phyloP scores from a whole-genome alignment of 352 stramenopile species.

The Globisporangium paddicum region DNA sequence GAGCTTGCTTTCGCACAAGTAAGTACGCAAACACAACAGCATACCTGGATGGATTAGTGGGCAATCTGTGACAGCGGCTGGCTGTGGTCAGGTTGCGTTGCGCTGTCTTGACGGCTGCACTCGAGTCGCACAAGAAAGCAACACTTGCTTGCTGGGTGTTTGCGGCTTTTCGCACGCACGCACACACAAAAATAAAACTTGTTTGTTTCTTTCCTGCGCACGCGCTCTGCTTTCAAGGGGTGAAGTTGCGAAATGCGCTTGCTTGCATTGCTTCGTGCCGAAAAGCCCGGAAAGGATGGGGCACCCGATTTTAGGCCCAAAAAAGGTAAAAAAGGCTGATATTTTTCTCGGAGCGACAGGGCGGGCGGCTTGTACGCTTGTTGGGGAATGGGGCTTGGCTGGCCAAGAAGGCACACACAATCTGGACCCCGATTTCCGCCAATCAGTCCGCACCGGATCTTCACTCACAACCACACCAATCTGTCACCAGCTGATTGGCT shows the following conservation, averaged over 20 bases:
- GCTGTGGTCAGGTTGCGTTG: background rate
- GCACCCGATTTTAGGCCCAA: background rate
- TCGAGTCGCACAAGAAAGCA: background rate
- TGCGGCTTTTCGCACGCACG: background rate
- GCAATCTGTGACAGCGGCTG: background rate
- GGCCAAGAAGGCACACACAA: background rate
- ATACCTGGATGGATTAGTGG: background rate
- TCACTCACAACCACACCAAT: background rate
- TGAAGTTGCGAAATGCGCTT: conserved; percentile 17
- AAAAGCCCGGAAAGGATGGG: conserved; percentile 1
- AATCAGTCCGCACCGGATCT: conserved; percentile 4
- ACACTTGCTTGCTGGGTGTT: background rate
- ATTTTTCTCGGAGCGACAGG: conserved; percentile 8
- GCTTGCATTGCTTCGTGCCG: conserved; percentile 4
- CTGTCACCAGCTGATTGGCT: background rate
- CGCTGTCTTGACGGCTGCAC: background rate
- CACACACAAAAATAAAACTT: conserved; percentile 1
- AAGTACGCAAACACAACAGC: background rate
- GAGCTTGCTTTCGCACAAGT: too few species aligned
- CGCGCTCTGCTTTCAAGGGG: conserved; percentile 17
- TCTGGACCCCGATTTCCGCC: background rate
- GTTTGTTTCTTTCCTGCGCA: conserved; percentile 1
- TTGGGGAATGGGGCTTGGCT: conserved; percentile 2
- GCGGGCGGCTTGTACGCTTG: background rate
- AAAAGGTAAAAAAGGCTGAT: background rate